Evolutionary conservation across 768 basidiomycete species (phyloP), one percentile per base, ranked within the genome.

Genomic region (Stropharia rugosoannulata): DNA sequence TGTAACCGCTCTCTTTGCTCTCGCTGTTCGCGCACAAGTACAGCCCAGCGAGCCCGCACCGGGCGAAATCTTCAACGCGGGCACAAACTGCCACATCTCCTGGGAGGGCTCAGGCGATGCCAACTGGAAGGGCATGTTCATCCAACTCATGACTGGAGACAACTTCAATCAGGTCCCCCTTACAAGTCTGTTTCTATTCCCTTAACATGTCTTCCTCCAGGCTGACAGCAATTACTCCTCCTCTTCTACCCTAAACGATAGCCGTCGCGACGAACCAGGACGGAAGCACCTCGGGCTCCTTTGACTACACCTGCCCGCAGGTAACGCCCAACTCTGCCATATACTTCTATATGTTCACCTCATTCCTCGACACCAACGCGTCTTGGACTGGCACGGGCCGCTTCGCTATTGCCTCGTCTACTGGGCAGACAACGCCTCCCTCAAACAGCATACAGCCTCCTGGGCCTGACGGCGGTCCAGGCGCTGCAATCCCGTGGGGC

Each of bases 291-390:
- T 55, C 72, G 65, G 75, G 81, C 37, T 71, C 67, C 0, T 86
- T 78, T 66, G 67, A 73, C 38, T 89, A 78, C 64, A 58, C 80
- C 16, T 93, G 91, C 72, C 91, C 87, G 12, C 68, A 76, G 58
- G 89, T 91, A 38, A 73, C 72, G n/a, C 80, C 81, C 27, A 75
- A 87, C 69, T 77, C 90, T 1, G 64, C 82, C 41, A 84, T 92
- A 59, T 93, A 91, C 75, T 93, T 92, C 75, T 90, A 90, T 69
- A 88, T 91, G 63, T 92, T 89, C 75, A 74, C 80, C 16, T 69
- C 81, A 0, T 70, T 78, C 1, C 62, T 57, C 5, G 64, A 80
- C 1, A 1, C 70, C 32, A 65, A 64, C 51, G 75, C 73, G 64
- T 68, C 73, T 38, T 93, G 91, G 91, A 89, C 89, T 3, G 83